These are phyloP conservation scores for Xylaria telfairii DNA, from an alignment of 495 filamentous ascomycete genomes.

Conservation along the genomic window DNA sequence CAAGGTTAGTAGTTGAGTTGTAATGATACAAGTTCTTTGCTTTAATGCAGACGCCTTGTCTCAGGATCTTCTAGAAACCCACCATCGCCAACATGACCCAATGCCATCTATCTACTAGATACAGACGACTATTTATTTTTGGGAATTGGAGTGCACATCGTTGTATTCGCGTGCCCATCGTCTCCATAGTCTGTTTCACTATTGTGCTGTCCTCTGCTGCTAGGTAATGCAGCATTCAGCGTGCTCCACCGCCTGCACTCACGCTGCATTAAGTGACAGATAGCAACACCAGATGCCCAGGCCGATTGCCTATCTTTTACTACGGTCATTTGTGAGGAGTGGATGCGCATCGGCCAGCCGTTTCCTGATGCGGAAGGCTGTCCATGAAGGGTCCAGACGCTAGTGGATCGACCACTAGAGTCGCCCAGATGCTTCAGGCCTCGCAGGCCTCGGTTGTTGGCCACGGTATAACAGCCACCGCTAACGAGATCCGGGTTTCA, in stretches of 20 bases:
- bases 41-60: background rate
- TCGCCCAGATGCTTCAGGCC: constrained; percentile 18
- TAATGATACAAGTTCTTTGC: too few relatives aligned
- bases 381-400: constrained; percentile 13
- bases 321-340: constrained; percentile 14
- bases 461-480: constrained; percentile 27
- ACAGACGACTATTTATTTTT: constrained; percentile 11
- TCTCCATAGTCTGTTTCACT: constrained; percentile 19
- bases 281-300: constrained; percentile 4
- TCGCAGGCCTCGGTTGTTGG: constrained; percentile 28
- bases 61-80: constrained; percentile 9
- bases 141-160: constrained; percentile 17
- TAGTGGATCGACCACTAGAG: constrained; percentile 3
- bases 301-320: constrained; percentile 7
- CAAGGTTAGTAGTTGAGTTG: too few relatives aligned
- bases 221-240: constrained; percentile 17
- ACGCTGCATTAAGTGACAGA: constrained; percentile 12
- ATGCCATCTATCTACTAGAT: background rate
- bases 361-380: constrained; percentile 26
- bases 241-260: constrained; percentile 9
- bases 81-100: background rate
- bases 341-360: constrained; percentile 19
- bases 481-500: constrained; percentile 33
- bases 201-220: constrained; percentile 15
- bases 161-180: constrained; percentile 6